Percentiles rank a stretch among this genome's conserved stretches.
Conservation (phyloP, 371 early-diverging fungal genomes). For the Paraphysoderma sedebokerense region DNA sequence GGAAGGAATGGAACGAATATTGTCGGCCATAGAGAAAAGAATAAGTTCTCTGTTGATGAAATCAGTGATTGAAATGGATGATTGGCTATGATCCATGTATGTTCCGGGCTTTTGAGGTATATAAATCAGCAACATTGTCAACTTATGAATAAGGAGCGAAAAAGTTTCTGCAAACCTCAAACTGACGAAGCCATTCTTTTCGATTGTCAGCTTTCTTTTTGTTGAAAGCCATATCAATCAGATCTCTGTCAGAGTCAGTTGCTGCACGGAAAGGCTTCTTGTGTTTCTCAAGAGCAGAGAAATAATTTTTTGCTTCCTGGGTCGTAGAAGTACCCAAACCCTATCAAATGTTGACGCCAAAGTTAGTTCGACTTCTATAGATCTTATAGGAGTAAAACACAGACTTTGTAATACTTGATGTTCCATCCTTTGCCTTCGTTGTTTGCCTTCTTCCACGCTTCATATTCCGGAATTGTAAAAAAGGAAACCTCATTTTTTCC, state of each 20-base stretch:
- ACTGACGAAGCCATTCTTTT: conserved; percentile 89
- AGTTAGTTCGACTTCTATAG: neutral
- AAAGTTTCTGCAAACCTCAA: conserved; percentile 26
- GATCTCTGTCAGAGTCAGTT: conserved; percentile 45
- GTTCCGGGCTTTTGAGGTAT: conserved; percentile 54
- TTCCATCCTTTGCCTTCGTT: conserved; percentile 54
- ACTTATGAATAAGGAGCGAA: neutral
- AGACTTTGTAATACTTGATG: conserved; percentile 92
- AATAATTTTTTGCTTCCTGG: conserved; percentile 92
- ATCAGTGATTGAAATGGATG: conserved; percentile 70
- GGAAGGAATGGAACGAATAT: conserved; percentile 94
- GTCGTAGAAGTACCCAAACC: conserved; percentile 95
- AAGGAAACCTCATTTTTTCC: conserved; percentile 52
- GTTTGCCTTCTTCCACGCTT: conserved; percentile 59
- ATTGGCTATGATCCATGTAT: conserved; percentile 74
- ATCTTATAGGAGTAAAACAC: neutral
- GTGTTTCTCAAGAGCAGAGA: conserved; percentile 62
- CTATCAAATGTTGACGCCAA: conserved; percentile 11
- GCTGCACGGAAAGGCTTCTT: conserved; percentile 65
- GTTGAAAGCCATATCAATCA: conserved; percentile 97
- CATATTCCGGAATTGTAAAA: conserved; percentile 96
- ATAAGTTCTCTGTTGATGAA: conserved; percentile 98
- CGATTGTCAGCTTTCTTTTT: conserved; percentile 93
- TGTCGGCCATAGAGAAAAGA: conserved; percentile 95
- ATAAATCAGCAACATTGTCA: neutral